Evolutionary conservation across 768 basidiomycete species (phyloP), one percentile per base, ranked within the genome.

Genomic region (Kwoniella sp.): DNA sequence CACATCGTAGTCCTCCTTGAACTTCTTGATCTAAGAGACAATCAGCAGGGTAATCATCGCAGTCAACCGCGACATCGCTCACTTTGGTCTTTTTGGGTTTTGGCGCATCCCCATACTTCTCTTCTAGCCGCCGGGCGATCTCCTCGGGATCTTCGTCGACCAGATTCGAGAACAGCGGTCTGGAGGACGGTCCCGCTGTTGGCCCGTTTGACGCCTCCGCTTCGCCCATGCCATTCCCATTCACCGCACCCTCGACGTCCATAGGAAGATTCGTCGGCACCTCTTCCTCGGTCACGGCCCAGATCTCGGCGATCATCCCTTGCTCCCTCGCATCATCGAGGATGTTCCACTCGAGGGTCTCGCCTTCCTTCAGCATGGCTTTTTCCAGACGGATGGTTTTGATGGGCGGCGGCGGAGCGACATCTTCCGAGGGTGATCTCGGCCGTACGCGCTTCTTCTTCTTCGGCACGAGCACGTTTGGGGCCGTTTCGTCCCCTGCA

Each of bases 1-100:
- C 17, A 84, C 78, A 76, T 99, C 93, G 78, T 99, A 99, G 68
- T 87, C 88, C 19, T 82, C 76, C 0, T 78, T 77, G 1, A 74
- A 70, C 33, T 65, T 67, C 14, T 50, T 50, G 45, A 38, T n/a
- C n/a, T n/a, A n/a, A n/a, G n/a, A n/a, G n/a, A n/a, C n/a, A n/a
- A n/a, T n/a, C n/a, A n/a, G n/a, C n/a, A n/a, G n/a, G n/a, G n/a
- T n/a, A n/a, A n/a, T 44, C 19, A 53, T 20, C 29, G 9, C 2
- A 39, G 26, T 42, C n/a, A n/a, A n/a, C n/a, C n/a, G 36, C 19
- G 10, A 19, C 14, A 3, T 12, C 26, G 48, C 63, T 40, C 25
- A 71, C 64, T 26, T 47, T 48, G 14, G 46, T 39, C 46, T 56
- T 60, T 29, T 60, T 57, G 15, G 27, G 23, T 32, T 60, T 61